These are phyloP conservation scores for Acrodontium crateriforme DNA, from an alignment of 2,329 filamentous ascomycete species.

Conservation along the genomic window DNA sequence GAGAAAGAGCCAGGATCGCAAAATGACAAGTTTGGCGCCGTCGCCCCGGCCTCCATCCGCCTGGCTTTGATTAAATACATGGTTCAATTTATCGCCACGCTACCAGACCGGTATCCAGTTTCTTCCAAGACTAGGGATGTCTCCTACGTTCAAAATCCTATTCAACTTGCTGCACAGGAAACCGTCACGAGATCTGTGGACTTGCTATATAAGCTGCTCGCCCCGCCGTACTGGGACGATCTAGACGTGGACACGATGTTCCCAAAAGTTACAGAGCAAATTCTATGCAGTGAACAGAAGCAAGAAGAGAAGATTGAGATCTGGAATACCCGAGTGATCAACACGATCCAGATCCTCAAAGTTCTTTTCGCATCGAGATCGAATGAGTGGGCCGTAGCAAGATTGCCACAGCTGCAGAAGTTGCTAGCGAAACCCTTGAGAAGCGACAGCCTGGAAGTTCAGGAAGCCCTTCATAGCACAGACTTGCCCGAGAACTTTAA, in stretches of 20 bases:
- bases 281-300: constrained; percentile 58
- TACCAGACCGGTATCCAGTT: constrained; percentile 66
- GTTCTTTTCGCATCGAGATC: constrained; percentile 78
- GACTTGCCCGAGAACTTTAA: constrained; percentile 56
- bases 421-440: constrained; percentile 80
- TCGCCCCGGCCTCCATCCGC: constrained; percentile 42
- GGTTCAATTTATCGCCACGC: constrained; percentile 82
- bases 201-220: constrained; percentile 70
- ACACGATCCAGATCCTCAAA: constrained; percentile 82
- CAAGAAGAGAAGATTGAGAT: constrained; percentile 46
- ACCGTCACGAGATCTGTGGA: constrained; percentile 75
- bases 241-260: constrained; percentile 75
- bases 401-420: constrained; percentile 66
- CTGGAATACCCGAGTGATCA: constrained; percentile 77
- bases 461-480: constrained; percentile 73
- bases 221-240: constrained; percentile 81
- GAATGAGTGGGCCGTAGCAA: constrained; percentile 78
- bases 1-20: constrained; percentile 5
- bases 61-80: constrained; percentile 86
- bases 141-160: constrained; percentile 23
- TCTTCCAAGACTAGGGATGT: constrained; percentile 8
- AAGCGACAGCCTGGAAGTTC: constrained; percentile 80
- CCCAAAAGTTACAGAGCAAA: constrained; percentile 74
- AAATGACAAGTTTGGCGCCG: constrained; percentile 19
- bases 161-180: constrained; percentile 47